phyloP scores from a whole-genome alignment of 257 asterid genomes.

The Primulina huaijiensis region DNA sequence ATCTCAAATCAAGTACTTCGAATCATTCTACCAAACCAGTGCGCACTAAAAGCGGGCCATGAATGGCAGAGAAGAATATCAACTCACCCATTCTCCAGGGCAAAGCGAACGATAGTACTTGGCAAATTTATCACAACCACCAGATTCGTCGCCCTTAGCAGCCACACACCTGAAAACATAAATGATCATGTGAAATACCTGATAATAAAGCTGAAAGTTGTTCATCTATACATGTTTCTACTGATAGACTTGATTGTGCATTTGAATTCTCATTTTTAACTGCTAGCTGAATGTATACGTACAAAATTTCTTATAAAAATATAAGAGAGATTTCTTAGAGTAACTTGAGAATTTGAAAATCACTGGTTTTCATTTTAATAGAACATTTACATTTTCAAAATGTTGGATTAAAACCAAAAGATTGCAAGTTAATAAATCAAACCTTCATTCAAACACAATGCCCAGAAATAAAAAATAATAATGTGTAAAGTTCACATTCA shows the following conservation, averaged over 20 bases:
- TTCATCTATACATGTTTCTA: neutral
- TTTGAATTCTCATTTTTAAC: neutral
- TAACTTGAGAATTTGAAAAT: neutral
- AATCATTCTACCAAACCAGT: neutral
- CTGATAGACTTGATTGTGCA: neutral
- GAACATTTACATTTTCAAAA: neutral
- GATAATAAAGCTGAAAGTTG: conserved; percentile 13
- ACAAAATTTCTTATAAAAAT: neutral
- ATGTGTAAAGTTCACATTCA: neutral
- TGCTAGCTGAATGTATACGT: conserved; percentile 10
- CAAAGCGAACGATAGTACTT: conserved; percentile 75
- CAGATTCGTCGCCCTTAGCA: conserved; percentile 69
- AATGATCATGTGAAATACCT: conserved; percentile 5
- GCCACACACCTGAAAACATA: conserved; percentile 54
- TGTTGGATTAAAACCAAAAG: neutral
- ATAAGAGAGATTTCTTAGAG: neutral
- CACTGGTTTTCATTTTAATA: no score
- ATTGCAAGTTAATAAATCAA: neutral
- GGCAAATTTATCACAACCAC: conserved; percentile 60
- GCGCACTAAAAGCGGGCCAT: neutral
- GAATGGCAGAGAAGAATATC: neutral
- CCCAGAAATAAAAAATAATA: neutral
- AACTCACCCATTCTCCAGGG: conserved; percentile 94
- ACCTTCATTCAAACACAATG: neutral
- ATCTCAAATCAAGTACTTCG: no score